These are phyloP conservation scores for Umbelopsis vinacea DNA, from an alignment of 192 early-diverging fungal genomes.

Conservation along the genomic window DNA sequence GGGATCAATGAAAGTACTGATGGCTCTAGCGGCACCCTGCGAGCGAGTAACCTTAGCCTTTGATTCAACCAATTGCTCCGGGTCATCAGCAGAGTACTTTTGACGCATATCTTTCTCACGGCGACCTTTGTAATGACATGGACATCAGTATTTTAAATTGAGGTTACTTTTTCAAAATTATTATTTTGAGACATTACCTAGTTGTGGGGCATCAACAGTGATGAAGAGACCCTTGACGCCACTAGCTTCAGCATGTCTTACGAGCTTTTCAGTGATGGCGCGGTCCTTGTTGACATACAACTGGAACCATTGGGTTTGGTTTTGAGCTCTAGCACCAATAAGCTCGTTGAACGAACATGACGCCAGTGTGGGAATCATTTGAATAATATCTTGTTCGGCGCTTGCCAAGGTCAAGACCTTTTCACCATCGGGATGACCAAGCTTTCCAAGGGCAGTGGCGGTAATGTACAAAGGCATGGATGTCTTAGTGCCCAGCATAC, in stretches of 20 bases:
- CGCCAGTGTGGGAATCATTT: conserved; percentile 81
- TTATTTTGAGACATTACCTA: conserved; percentile 31
- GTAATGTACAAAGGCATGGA: conserved; percentile 75
- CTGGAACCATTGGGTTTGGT: conserved; percentile 70
- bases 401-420: conserved; percentile 61
- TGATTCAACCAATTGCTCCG: conserved; percentile 32
- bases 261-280: conserved; percentile 61
- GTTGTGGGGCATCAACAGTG: conserved; percentile 81
- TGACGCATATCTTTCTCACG: conserved; percentile 84
- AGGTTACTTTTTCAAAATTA: no score
- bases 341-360: conserved; percentile 74
- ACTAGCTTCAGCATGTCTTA: conserved; percentile 71
- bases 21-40: conserved; percentile 70
- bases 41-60: conserved; percentile 41
- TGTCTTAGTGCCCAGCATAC: conserved; percentile 60
- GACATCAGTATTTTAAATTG: background rate
- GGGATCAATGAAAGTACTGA: conserved; percentile 83
- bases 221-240: conserved; percentile 84
- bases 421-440: conserved; percentile 80
- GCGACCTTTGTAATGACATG: conserved; percentile 48
- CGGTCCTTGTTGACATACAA: conserved; percentile 85
- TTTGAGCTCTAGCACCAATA: conserved; percentile 48
- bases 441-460: conserved; percentile 71
- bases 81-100: conserved; percentile 56
- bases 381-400: conserved; percentile 59